These are phyloP conservation scores for Pilaira anomala DNA, from an alignment of 192 early-diverging fungal species.

Conservation along the genomic window DNA sequence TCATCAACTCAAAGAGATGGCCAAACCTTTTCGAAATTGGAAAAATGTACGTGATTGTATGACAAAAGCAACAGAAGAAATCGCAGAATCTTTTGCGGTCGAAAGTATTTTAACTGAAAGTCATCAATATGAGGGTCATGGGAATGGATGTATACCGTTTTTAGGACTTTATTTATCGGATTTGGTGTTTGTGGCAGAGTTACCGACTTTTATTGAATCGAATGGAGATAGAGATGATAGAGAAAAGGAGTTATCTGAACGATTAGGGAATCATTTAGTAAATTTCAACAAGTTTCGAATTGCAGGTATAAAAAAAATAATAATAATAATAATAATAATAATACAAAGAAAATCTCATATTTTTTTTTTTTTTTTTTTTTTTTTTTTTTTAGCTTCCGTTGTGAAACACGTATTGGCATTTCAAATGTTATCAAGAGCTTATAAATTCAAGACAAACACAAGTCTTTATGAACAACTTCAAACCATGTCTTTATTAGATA, in stretches of 20 bases:
- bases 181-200: conserved; percentile 54
- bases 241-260: not conserved
- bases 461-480: conserved; percentile 36
- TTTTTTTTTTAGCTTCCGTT: conserved; percentile 33
- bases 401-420: conserved; percentile 56
- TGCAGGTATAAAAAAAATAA: conserved; percentile 29
- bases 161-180: conserved; percentile 58
- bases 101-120: conserved; percentile 28
- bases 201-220: conserved; percentile 50
- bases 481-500: conserved; percentile 23
- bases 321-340: not conserved
- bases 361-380: not conserved
- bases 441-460: conserved; percentile 41
- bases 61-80: conserved; percentile 47
- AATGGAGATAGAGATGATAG: not conserved
- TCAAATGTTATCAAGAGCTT: conserved; percentile 45
- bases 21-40: conserved; percentile 54
- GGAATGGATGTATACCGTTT: conserved; percentile 58
- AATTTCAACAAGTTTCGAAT: conserved; percentile 60
- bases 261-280: conserved; percentile 35
- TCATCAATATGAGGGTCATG: conserved; percentile 11
- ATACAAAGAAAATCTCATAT: no score
- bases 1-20: conserved; percentile 48
- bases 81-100: conserved; percentile 37
- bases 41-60: conserved; percentile 56